Percentiles rank a stretch among this genome's conserved stretches.
Conservation (phyloP, 2,329 filamentous ascomycete genomes). For the Annulohypoxylon truncatum region DNA sequence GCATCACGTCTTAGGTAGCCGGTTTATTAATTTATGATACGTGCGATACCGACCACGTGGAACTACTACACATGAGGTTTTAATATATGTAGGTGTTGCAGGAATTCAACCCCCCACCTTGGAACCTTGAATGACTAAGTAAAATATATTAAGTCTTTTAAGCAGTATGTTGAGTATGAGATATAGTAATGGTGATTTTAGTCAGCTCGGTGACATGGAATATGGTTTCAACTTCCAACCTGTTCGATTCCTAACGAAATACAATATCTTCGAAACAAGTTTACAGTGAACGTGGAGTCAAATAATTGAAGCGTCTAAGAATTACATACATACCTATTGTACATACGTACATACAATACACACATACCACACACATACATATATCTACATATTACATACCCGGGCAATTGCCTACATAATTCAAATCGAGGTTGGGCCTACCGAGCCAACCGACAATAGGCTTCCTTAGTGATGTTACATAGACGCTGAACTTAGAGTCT, state of each 20-base stretch:
- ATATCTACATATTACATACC: neutral
- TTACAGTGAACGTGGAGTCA: neutral
- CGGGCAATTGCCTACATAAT: neutral
- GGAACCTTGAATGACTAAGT: neutral
- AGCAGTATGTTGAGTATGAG: neutral
- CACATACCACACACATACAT: neutral
- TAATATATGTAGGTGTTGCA: neutral
- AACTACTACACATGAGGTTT: constrained; percentile 3
- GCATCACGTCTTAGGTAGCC: constrained; percentile 1
- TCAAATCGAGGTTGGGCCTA: neutral
- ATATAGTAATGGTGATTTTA: neutral
- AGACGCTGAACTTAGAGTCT: constrained; percentile 9
- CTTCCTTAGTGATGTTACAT: constrained; percentile 10
- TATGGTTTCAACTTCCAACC: neutral
- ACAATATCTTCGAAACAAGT: neutral
- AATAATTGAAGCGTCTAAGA: neutral
- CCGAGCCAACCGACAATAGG: neutral
- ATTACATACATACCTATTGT: neutral
- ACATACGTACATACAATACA: neutral
- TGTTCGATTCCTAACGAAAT: neutral
- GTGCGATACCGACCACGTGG: constrained; percentile 16
- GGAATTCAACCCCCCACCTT: neutral
- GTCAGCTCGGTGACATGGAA: neutral
- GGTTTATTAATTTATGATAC: constrained; percentile 19
- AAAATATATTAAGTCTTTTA: no score